These are phyloP conservation scores for Yamadazyma epiphylla DNA, from an alignment of 1,139 yeast genomes.

Conservation along the genomic window DNA sequence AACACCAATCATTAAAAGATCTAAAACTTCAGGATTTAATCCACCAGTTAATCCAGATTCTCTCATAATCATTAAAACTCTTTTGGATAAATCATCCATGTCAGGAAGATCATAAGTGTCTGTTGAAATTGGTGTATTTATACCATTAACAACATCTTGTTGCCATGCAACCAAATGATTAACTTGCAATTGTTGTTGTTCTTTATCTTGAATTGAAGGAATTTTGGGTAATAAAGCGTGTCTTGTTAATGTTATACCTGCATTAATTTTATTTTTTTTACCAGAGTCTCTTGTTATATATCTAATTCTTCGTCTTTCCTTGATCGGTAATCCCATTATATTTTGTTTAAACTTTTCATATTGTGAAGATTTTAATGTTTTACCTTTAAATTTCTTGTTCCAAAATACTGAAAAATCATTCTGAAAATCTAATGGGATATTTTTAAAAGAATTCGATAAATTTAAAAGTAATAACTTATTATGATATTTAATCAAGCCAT, in stretches of 20 bases:
- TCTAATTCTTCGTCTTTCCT: slow-evolving; percentile 83
- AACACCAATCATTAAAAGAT: slow-evolving; percentile 72
- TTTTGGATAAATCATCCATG: slow-evolving; percentile 58
- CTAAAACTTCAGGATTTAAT: slow-evolving; percentile 68
- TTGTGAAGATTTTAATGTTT: slow-evolving; percentile 54
- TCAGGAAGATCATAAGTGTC: slow-evolving; percentile 86
- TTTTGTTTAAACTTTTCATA: slow-evolving; percentile 81
- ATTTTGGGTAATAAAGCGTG: slow-evolving; percentile 84
- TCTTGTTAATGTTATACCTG: slow-evolving; percentile 77
- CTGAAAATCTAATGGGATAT: slow-evolving; percentile 46
- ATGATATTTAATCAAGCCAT: slow-evolving; percentile 54
- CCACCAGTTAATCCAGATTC: slow-evolving; percentile 91
- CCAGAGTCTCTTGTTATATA: slow-evolving; percentile 80
- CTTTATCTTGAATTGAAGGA: slow-evolving; percentile 69
- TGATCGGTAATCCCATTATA: slow-evolving; percentile 79
- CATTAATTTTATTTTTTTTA: slow-evolving; percentile 69
- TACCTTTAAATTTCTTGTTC: slow-evolving; percentile 43
- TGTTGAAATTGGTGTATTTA: slow-evolving; percentile 76
- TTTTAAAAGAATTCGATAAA: slow-evolving; percentile 79
- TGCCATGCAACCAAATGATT: slow-evolving; percentile 79
- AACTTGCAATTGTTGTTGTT: slow-evolving; percentile 45
- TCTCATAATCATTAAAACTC: slow-evolving; percentile 80
- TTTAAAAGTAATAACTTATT: slow-evolving; percentile 78
- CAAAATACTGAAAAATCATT: slow-evolving; percentile 58
- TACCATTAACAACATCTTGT: slow-evolving; percentile 88